Evolutionary conservation across 495 filamentous ascomycete genomes (phyloP).

Genomic region (Hypoxylon fuscum): DNA sequence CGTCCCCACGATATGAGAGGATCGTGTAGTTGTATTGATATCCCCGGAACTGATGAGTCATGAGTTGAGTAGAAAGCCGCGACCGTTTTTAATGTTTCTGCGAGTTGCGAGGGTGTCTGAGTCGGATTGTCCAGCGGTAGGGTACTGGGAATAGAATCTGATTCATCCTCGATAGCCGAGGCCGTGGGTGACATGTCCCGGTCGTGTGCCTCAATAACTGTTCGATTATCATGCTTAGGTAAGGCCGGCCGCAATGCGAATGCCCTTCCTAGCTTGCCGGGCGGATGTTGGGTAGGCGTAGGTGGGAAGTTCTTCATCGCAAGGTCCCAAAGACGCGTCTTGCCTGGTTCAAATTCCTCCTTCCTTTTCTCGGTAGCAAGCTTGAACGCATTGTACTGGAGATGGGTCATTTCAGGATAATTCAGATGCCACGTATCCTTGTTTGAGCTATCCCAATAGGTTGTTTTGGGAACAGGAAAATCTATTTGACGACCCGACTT

Average conservation of each 20-base stretch:
- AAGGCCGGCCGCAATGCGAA: conserved; percentile 25
- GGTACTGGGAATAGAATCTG: conserved; percentile 31
- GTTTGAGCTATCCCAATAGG: conserved; percentile 61
- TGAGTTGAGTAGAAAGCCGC: conserved; percentile 50
- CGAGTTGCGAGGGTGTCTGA: conserved; percentile 12
- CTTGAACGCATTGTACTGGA: conserved; percentile 57
- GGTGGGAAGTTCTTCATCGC: conserved; percentile 60
- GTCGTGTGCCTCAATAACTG: conserved; percentile 6
- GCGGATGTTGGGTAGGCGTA: conserved; percentile 18
- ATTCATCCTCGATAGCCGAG: conserved; percentile 22
- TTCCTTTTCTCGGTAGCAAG: conserved; percentile 49
- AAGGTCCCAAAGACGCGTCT: conserved; percentile 55
- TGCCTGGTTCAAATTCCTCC: conserved; percentile 56
- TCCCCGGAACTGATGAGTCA: conserved; percentile 57
- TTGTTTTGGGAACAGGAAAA: conserved; percentile 55
- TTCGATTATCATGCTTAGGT: conserved; percentile 29
- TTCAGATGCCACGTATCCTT: conserved; percentile 58
- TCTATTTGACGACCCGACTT: conserved; percentile 59
- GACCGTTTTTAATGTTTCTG: conserved; percentile 34
- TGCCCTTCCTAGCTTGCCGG: conserved; percentile 10
- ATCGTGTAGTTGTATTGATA: conserved; percentile 70
- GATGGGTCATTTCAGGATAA: conserved; percentile 64
- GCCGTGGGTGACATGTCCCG: conserved; percentile 6
- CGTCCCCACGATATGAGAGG: conserved; percentile 81
- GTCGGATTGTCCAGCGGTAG: conserved; percentile 25